These are phyloP conservation scores for Ogataea methanolica DNA, from an alignment of 805 yeast genomes.

Conservation along the genomic window DNA sequence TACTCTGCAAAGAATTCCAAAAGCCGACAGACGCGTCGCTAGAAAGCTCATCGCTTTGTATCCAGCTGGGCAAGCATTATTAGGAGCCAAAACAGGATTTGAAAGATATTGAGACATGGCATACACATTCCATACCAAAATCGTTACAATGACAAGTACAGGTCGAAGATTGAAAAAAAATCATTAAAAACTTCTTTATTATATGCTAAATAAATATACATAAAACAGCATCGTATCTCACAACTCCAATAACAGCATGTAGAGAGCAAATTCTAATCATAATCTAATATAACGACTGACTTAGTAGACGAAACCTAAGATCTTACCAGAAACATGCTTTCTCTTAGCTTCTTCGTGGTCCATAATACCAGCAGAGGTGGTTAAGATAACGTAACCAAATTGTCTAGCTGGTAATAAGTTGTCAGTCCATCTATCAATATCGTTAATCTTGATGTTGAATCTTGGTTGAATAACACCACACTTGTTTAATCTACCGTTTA, in stretches of 20 bases:
- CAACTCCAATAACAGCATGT: background rate
- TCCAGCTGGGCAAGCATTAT: no score
- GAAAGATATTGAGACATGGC: background rate
- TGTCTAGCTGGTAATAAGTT: constrained; percentile 99
- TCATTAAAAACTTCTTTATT: background rate
- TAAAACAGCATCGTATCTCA: constrained; percentile 1
- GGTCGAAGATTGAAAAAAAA: constrained; percentile 1
- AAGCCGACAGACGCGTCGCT: background rate
- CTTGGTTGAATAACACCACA: constrained; percentile 99
- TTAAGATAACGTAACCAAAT: constrained; percentile 95
- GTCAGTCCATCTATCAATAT: constrained; percentile 97
- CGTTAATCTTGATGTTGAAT: constrained; percentile 93
- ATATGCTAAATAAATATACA: constrained; percentile 3
- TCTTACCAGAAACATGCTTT: constrained; percentile 99
- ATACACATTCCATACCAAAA: background rate
- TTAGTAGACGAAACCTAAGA: constrained; percentile 96
- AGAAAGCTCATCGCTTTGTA: no score
- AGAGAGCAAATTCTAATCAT: background rate
- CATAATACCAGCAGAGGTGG: constrained; percentile 99
- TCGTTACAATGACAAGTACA: background rate
- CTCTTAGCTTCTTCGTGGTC: constrained; percentile 99
- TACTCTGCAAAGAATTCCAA: background rate
- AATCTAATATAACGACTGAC: background rate
- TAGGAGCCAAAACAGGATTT: no score
- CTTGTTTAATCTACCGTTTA: constrained; percentile 98